Evolutionary conservation across 495 filamentous ascomycete species (phyloP).

Genomic region (Aspergillus panamensis): DNA sequence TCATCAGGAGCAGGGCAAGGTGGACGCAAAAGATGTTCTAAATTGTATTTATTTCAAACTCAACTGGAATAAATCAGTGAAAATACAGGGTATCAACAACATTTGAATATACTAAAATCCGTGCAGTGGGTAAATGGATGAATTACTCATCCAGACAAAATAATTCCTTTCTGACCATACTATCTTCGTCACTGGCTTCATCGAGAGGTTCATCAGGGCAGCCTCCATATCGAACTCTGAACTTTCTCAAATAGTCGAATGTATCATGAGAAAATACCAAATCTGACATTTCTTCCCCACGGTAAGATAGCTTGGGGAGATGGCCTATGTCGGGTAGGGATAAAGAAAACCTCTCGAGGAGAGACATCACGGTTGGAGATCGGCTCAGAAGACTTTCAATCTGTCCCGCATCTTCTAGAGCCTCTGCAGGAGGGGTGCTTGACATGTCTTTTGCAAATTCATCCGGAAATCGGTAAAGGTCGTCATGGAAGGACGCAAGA

Average conservation of each 20-base stretch:
- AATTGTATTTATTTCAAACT: neutral
- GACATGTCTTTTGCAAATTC: slow-evolving; percentile 39
- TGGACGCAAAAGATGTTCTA: neutral
- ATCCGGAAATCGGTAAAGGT: slow-evolving; percentile 67
- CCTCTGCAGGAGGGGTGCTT: slow-evolving; percentile 8
- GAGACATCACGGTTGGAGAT: slow-evolving; percentile 28
- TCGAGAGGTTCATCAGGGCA: slow-evolving; percentile 23
- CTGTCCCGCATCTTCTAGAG: slow-evolving; percentile 3
- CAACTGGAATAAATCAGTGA: neutral
- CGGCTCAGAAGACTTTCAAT: slow-evolving; percentile 23
- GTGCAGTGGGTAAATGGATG: neutral
- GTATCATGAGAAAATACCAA: slow-evolving; percentile 19
- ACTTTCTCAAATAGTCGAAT: slow-evolving; percentile 30
- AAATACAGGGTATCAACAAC: neutral
- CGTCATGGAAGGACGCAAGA: slow-evolving; percentile 67
- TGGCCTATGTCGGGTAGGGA: slow-evolving; percentile 32
- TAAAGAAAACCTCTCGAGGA: slow-evolving; percentile 33
- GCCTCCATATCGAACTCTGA: slow-evolving; percentile 35
- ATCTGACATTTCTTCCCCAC: slow-evolving; percentile 27
- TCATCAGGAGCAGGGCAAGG: too few relatives aligned
- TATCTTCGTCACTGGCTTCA: slow-evolving; percentile 2
- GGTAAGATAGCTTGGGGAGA: slow-evolving; percentile 38
- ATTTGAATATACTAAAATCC: neutral
- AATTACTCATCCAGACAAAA: slow-evolving; percentile 31
- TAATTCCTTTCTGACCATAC: slow-evolving; percentile 24